A percentile compares a stretch with the other conserved stretches of the same genome.
phyloP scores from a whole-genome alignment of 768 basidiomycete genomes.

The Lentinus brumalis region DNA sequence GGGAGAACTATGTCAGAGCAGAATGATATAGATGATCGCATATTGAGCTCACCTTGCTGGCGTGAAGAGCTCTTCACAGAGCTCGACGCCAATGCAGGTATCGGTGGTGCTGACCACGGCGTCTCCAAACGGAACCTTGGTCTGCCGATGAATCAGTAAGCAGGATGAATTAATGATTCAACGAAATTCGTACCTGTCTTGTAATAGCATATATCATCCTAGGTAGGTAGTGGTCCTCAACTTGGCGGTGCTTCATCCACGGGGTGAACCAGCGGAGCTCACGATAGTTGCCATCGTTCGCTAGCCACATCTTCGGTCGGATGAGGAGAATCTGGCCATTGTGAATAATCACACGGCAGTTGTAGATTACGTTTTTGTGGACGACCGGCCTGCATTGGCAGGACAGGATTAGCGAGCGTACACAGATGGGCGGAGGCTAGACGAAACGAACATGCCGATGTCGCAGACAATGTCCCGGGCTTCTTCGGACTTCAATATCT shows the following conservation, averaged over 20 bases:
- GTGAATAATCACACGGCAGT: slow-evolving; percentile 90
- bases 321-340: slow-evolving; percentile 89
- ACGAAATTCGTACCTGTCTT: slow-evolving; percentile 62
- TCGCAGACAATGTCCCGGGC: slow-evolving; percentile 91
- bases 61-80: slow-evolving; percentile 98
- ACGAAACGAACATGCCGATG: slow-evolving; percentile 76
- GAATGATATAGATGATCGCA: neutral
- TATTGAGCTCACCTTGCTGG: slow-evolving; percentile 73
- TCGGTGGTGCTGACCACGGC: slow-evolving; percentile 91
- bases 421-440: neutral
- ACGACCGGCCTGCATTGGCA: slow-evolving; percentile 75
- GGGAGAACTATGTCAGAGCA: neutral
- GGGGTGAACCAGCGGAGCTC: slow-evolving; percentile 84
- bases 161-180: neutral
- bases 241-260: slow-evolving; percentile 87
- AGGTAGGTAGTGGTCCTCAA: slow-evolving; percentile 91
- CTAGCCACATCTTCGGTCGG: slow-evolving; percentile 99
- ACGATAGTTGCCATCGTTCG: slow-evolving; percentile 98
- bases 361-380: slow-evolving; percentile 98
- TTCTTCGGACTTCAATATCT: slow-evolving; percentile 79
- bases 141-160: slow-evolving; percentile 41
- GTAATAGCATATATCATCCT: slow-evolving; percentile 87
- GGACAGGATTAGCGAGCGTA: neutral
- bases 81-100: slow-evolving; percentile 94
- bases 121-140: slow-evolving; percentile 93